Conservation (phyloP, 2,329 filamentous ascomycete species). For the Tolypocladium sp. region DNA sequence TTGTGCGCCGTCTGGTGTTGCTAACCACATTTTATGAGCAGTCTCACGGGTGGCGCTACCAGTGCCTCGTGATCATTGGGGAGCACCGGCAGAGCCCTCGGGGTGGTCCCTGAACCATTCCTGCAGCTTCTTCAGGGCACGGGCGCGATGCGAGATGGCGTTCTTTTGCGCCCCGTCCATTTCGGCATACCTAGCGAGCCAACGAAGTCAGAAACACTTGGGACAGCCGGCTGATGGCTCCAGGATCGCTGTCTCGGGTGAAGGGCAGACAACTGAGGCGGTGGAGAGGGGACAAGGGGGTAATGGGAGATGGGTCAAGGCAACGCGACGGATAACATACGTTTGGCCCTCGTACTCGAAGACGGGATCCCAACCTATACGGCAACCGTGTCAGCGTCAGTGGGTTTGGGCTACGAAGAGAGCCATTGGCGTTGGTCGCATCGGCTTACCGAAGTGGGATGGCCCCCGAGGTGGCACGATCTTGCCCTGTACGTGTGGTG, state of each 20-base stretch:
- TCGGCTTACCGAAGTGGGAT: slow-evolving; percentile 63
- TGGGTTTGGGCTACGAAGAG: background rate
- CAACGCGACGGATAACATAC: slow-evolving; percentile 25
- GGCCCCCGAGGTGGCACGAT: slow-evolving; percentile 81
- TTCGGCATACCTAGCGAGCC: slow-evolving; percentile 63
- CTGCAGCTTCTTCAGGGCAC: slow-evolving; percentile 79
- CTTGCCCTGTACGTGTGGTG: slow-evolving; percentile 41
- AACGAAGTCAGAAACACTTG: background rate
- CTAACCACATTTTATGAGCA: background rate
- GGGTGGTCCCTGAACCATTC: slow-evolving; percentile 56
- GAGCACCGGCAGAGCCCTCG: slow-evolving; percentile 7
- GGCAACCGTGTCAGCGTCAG: background rate
- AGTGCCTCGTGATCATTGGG: slow-evolving; percentile 2
- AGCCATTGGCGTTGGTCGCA: background rate
- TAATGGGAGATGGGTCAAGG: background rate
- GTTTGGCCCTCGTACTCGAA: slow-evolving; percentile 92
- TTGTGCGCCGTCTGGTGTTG: background rate
- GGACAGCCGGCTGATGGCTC: too few species aligned
- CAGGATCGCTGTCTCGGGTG: background rate
- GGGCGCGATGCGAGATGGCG: slow-evolving; percentile 81
- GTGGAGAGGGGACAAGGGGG: background rate
- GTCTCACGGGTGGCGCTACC: background rate
- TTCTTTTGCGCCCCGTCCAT: slow-evolving; percentile 90
- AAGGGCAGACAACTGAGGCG: background rate
- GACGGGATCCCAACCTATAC: slow-evolving; percentile 83